Evolutionary conservation across 2,329 filamentous ascomycete species (phyloP).

Genomic region (Colletotrichum sp.): DNA sequence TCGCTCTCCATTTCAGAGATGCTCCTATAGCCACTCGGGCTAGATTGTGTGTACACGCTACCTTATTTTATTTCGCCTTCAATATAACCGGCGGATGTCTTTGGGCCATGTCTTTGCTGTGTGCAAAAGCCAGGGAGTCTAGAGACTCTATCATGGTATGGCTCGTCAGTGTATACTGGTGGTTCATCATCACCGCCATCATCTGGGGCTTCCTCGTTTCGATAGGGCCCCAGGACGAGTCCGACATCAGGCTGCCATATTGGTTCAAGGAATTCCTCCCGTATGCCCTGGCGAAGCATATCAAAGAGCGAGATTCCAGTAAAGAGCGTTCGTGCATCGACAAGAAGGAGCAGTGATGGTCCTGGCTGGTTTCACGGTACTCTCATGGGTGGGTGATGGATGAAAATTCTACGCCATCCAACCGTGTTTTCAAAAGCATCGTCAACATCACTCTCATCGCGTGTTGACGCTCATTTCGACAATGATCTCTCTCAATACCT

Average conservation of each 20-base stretch:
- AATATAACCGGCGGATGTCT: too few relatives aligned
- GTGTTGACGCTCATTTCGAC: neutral
- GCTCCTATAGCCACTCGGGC: neutral
- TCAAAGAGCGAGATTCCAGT: neutral
- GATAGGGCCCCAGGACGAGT: neutral
- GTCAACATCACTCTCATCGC: neutral
- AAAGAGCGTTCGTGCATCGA: neutral
- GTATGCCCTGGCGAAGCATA: neutral
- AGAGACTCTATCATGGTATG: neutral
- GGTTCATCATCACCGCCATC: neutral
- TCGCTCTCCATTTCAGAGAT: neutral
- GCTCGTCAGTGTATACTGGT: neutral
- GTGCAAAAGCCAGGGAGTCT: too few relatives aligned
- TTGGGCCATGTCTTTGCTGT: too few relatives aligned
- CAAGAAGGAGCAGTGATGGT: neutral
- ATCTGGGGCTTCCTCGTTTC: neutral
- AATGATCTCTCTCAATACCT: neutral
- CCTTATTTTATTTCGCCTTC: neutral
- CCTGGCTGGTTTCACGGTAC: accelerated
- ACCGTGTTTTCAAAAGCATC: neutral
- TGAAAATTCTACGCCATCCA: neutral
- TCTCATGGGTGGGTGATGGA: neutral
- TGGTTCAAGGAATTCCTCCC: neutral
- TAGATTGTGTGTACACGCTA: neutral
- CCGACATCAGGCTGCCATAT: neutral